phyloP scores from a whole-genome alignment of 2,329 filamentous ascomycete genomes.

The Colletotrichum zoysiae region DNA sequence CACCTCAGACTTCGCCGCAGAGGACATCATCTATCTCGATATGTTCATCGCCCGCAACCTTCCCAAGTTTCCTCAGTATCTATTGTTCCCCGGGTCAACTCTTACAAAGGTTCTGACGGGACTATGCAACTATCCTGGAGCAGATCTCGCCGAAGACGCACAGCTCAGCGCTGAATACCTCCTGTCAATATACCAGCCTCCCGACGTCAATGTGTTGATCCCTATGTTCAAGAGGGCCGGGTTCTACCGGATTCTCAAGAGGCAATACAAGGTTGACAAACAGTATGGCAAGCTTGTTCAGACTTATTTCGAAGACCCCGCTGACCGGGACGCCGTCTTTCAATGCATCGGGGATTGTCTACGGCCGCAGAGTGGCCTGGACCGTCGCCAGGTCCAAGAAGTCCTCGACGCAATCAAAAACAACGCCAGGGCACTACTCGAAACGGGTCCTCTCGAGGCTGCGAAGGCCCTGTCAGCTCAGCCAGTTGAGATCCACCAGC shows the following conservation, averaged over 20 bases:
- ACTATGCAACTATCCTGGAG: slow-evolving; percentile 85
- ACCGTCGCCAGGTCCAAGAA: slow-evolving; percentile 77
- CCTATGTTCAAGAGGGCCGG: slow-evolving; percentile 82
- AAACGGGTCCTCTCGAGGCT: slow-evolving; percentile 73
- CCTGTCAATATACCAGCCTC: slow-evolving; percentile 91
- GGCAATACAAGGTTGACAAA: slow-evolving; percentile 83
- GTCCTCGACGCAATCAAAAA: slow-evolving; percentile 75
- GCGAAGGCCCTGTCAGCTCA: slow-evolving; percentile 74
- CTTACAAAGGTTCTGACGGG: slow-evolving; percentile 84
- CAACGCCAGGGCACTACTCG: slow-evolving; percentile 75
- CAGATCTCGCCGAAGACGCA: slow-evolving; percentile 89
- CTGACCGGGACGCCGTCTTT: slow-evolving; percentile 82
- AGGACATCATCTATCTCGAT: slow-evolving; percentile 93
- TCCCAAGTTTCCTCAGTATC: slow-evolving; percentile 96
- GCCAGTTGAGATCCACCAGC: slow-evolving; percentile 74
- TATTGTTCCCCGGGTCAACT: slow-evolving; percentile 88
- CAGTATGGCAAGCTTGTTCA: slow-evolving; percentile 83
- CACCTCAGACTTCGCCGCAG: slow-evolving; percentile 76
- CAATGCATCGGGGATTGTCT: slow-evolving; percentile 83
- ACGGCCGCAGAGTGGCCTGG: slow-evolving; percentile 71
- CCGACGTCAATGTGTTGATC: slow-evolving; percentile 81
- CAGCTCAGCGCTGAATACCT: slow-evolving; percentile 98
- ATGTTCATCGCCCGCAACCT: slow-evolving; percentile 98
- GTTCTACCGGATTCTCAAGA: slow-evolving; percentile 93
- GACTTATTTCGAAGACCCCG: slow-evolving; percentile 86